Evolutionary conservation across 139 green algal species (phyloP).

Genomic region (Desmodesmus armatus): DNA sequence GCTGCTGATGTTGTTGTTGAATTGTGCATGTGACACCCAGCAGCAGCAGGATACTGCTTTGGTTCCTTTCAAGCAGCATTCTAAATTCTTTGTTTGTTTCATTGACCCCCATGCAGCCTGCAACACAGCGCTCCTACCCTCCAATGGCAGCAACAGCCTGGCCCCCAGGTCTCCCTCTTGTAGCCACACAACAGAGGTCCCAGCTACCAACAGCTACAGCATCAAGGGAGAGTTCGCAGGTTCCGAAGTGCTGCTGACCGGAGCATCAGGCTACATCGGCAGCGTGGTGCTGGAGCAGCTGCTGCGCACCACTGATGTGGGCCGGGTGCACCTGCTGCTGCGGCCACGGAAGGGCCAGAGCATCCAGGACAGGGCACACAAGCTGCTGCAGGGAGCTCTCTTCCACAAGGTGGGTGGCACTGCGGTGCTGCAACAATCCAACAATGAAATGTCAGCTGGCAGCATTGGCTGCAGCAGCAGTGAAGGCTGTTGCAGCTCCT

Average conservation of each 20-base stretch:
- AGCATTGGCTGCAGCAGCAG: not conserved
- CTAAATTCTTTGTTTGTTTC: too few relatives aligned
- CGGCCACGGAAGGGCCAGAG: conserved; percentile 1
- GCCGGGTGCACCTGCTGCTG: conserved; percentile 51
- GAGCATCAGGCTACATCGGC: conserved; percentile 62
- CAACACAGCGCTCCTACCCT: too few relatives aligned
- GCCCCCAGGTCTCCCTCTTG: too few relatives aligned
- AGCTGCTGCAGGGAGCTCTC: conserved; percentile 23
- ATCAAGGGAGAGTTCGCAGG: conserved; percentile 22
- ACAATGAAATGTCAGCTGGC: not conserved
- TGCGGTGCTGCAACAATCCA: not conserved
- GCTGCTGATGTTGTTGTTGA: too few relatives aligned
- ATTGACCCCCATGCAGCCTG: too few relatives aligned
- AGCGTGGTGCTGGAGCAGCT: conserved; percentile 64
- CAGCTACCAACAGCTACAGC: too few relatives aligned
- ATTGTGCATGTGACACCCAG: too few relatives aligned
- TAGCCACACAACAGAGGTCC: too few relatives aligned
- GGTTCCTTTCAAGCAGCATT: too few relatives aligned
- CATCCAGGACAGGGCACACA: conserved; percentile 30
- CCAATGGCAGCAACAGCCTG: too few relatives aligned
- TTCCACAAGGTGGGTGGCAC: conserved; percentile 43
- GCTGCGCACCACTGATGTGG: conserved; percentile 52
- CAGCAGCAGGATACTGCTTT: too few relatives aligned
- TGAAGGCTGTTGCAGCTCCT: not conserved
- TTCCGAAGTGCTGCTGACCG: conserved; percentile 46